These are phyloP conservation scores for Hygrophorus pudorinus DNA, from an alignment of 768 basidiomycete genomes.

Conservation along the genomic window DNA sequence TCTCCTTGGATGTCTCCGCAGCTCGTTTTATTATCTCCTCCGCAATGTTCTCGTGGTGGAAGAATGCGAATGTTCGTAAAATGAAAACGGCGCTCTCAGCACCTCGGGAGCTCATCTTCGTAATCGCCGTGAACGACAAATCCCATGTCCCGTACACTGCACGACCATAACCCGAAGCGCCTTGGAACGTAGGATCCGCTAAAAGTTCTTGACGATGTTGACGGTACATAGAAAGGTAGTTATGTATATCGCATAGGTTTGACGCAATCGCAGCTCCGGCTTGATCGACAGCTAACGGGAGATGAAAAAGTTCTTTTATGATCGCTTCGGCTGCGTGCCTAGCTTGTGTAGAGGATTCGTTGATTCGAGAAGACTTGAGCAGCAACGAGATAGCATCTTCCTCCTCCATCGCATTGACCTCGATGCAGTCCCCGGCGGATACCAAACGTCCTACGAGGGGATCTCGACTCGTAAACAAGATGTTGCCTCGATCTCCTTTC, in stretches of 20 bases:
- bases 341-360: neutral
- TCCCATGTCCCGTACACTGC: constrained; percentile 15
- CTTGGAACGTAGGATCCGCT: constrained; percentile 3
- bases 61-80: constrained; percentile 12
- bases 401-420: constrained; percentile 11
- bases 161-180: constrained; percentile 10
- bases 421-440: constrained; percentile 1
- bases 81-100: constrained; percentile 12
- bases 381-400: constrained; percentile 12
- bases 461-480: constrained; percentile 14
- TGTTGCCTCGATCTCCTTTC: constrained; percentile 11
- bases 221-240: constrained; percentile 10
- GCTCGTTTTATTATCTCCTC: constrained; percentile 10
- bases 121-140: constrained; percentile 10
- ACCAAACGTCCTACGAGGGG: constrained; percentile 5
- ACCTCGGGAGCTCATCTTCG: constrained; percentile 2
- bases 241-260: constrained; percentile 7
- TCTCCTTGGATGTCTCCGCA: neutral
- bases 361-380: constrained; percentile 8
- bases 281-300: constrained; percentile 11
- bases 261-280: constrained; percentile 12
- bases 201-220: constrained; percentile 6
- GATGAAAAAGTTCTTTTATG: constrained; percentile 3
- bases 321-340: constrained; percentile 5
- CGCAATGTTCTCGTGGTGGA: constrained; percentile 12